Evolutionary conservation across 1,139 yeast genomes (phyloP), one percentile per base, ranked within the genome.

Genomic region (Lodderomyces parapsilosis): DNA sequence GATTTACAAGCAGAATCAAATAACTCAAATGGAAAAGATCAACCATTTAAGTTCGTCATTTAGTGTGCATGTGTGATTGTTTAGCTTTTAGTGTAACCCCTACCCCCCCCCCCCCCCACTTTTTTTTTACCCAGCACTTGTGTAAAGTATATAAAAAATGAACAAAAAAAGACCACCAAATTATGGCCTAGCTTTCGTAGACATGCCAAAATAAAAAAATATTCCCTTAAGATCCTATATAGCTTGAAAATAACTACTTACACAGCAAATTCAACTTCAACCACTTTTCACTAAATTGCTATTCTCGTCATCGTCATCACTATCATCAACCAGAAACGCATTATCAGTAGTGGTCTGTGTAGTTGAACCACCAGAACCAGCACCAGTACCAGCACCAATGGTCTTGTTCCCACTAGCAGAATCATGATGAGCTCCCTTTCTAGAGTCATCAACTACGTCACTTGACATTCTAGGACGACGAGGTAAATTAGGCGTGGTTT

Each of bases 301-400:
- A 17, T 32, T 41, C 20, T 36, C 54, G 23, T 78, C 82, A 43
- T 84, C 90, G 45, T 84, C 91, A 52, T 86, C 94, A 57, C 86
- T 80, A 54, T 86, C 93, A 42, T 86, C 87, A 36, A 86, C 86
- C 56, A 84, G 74, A 58, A 86, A 86, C 1, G 90, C 87, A 55
- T 84, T 39, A 15, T 24, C 17, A 2, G 20, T 20, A 28, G 14
- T 30, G 10, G 23, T 7, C 6, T 14, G n/a, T 6, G 28, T 24
- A n/a, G 39, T 3, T 25, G 32, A 14, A 7, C 10, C 24, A 22
- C 20, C 24, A 6, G 25, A 9, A 10, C 10, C 17, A 13, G 38
- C 27, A 44, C 57, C 56, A 19, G 10, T 27, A 22, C 36, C 30
- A 13, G 56, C 51, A 5, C 13, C 51, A 53, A 32, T 63, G 2